These are phyloP conservation scores for Salix koriyanagi DNA, from an alignment of 345 rosid genomes.

Conservation along the genomic window DNA sequence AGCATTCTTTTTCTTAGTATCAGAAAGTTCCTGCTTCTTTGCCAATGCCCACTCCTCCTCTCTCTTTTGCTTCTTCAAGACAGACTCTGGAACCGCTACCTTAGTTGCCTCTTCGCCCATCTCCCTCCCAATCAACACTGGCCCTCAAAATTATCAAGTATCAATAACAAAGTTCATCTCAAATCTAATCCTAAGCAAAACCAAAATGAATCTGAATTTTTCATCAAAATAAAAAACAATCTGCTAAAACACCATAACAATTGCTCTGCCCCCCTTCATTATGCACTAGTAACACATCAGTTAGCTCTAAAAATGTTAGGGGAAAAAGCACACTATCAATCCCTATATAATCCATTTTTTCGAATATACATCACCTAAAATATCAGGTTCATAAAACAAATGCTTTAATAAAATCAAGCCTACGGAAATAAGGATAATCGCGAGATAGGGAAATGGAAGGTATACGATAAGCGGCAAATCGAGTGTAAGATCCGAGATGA, in stretches of 20 bases:
- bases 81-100: slow-evolving; percentile 69
- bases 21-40: slow-evolving; percentile 43
- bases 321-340: background rate
- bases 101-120: slow-evolving; percentile 45
- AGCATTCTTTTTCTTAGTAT: slow-evolving; percentile 49
- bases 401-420: background rate
- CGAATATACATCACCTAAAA: background rate
- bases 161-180: background rate
- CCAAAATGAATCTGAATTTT: background rate
- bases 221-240: background rate
- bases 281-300: background rate
- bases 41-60: slow-evolving; percentile 61
- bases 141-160: background rate
- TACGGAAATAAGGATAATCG: background rate
- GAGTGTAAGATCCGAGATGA: background rate
- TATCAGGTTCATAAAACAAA: too few relatives aligned
- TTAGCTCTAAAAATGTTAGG: background rate
- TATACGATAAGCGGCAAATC: background rate
- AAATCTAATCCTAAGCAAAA: background rate
- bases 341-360: background rate
- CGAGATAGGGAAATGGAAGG: background rate
- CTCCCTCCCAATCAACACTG: slow-evolving; percentile 10
- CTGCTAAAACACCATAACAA: background rate
- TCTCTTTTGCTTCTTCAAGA: slow-evolving; percentile 76
- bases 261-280: background rate